Percentiles rank a stretch among this genome's conserved stretches.
phyloP scores from a whole-genome alignment of 306 rosid species.

The Acacia confusa region DNA sequence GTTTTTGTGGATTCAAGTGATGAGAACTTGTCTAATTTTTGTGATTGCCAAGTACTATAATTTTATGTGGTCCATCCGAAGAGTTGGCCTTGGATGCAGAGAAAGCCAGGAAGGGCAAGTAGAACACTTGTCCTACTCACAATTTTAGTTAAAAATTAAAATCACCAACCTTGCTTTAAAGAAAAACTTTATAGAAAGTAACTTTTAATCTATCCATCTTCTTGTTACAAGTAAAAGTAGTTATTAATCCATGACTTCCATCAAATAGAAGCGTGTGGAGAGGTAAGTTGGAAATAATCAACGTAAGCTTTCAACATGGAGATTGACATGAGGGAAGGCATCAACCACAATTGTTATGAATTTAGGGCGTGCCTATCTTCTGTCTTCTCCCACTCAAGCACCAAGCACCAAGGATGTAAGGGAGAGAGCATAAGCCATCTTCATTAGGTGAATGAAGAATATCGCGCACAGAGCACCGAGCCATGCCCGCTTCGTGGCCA shows the following conservation, averaged over 20 bases:
- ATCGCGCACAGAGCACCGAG: background rate
- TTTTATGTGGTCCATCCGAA: background rate
- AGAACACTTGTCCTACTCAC: background rate
- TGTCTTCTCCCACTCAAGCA: conserved; percentile 34
- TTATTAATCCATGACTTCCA: too few species aligned
- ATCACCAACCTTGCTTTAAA: conserved; percentile 25
- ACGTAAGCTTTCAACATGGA: conserved; percentile 4
- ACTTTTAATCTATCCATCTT: conserved; percentile 27
- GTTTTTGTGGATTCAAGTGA: background rate
- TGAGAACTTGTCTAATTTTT: background rate
- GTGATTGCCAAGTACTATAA: background rate
- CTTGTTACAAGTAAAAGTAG: too few species aligned
- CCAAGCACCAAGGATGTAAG: background rate
- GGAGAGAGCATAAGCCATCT: background rate
- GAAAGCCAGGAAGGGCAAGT: background rate
- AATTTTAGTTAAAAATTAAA: background rate
- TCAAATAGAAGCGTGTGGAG: conserved; percentile 24
- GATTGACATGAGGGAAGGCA: background rate
- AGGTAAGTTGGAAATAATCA: background rate
- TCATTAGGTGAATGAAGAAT: background rate
- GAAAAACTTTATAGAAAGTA: conserved; percentile 32
- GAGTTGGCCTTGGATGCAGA: background rate
- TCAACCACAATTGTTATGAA: conserved; percentile 14
- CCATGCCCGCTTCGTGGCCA: background rate
- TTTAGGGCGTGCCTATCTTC: conserved; percentile 6